Percentiles rank a stretch among this genome's conserved stretches.
Conservation (phyloP, 495 filamentous ascomycete genomes). For the Penicillium herquei region DNA sequence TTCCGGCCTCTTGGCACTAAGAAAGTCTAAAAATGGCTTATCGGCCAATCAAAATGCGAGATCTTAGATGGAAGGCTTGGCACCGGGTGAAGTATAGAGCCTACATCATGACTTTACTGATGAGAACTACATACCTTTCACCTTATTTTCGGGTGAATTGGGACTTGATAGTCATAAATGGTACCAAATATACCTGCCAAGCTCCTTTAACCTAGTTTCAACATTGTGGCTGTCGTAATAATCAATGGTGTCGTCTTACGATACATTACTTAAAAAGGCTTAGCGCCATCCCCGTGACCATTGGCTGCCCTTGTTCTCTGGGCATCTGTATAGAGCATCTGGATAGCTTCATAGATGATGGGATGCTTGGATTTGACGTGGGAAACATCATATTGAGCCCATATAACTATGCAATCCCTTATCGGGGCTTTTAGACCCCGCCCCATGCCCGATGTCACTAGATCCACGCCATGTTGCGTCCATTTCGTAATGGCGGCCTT, state of each 20-base stretch:
- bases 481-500: conserved; percentile 32
- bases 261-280: conserved; percentile 22
- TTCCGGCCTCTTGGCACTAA: conserved; percentile 44
- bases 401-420: background rate
- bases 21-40: conserved; percentile 25
- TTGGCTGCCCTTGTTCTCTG: conserved; percentile 26
- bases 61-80: conserved; percentile 21
- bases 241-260: background rate
- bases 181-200: too few relatives aligned
- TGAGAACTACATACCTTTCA: conserved; percentile 3
- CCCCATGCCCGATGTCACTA: conserved; percentile 12
- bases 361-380: conserved; percentile 7
- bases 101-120: conserved; percentile 10
- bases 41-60: conserved; percentile 21
- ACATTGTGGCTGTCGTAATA: too few relatives aligned
- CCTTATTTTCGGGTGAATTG: background rate
- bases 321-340: conserved; percentile 32
- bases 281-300: conserved; percentile 36
- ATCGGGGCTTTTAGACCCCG: background rate
- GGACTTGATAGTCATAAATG: background rate
- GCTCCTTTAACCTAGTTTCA: too few relatives aligned
- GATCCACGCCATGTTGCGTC: conserved; percentile 28
- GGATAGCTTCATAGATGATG: conserved; percentile 10
- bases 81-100: conserved; percentile 25
- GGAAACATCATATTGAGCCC: background rate